These are phyloP conservation scores for Scorias spongiosa DNA, from an alignment of 2,329 filamentous ascomycete genomes.

Conservation along the genomic window DNA sequence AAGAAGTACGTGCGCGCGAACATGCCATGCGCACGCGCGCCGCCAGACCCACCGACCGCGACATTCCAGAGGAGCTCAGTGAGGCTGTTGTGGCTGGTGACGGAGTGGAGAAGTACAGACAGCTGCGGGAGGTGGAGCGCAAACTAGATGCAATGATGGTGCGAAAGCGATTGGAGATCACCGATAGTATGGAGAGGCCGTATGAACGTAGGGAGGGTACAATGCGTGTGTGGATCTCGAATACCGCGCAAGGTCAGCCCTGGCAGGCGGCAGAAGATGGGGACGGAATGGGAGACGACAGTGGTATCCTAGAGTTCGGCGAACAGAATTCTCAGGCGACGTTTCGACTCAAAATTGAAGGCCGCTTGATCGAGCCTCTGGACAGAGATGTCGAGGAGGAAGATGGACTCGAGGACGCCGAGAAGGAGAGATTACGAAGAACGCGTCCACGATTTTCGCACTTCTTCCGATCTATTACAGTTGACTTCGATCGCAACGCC, in stretches of 20 bases:
- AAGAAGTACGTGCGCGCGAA: conserved; percentile 30
- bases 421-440: conserved; percentile 26
- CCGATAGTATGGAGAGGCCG: conserved; percentile 60
- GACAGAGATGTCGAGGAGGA: conserved; percentile 37
- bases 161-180: conserved; percentile 80
- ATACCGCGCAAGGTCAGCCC: conserved; percentile 83
- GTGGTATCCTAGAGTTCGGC: conserved; percentile 63
- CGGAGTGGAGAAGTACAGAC: conserved; percentile 65
- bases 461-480: conserved; percentile 67
- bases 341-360: conserved; percentile 86
- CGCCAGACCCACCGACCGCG: conserved; percentile 86
- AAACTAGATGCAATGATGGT: conserved; percentile 84
- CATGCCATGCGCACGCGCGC: conserved; percentile 62
- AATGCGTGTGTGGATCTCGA: conserved; percentile 84
- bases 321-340: conserved; percentile 55
- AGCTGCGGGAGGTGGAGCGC: conserved; percentile 73
- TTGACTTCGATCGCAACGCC: conserved; percentile 40
- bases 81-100: conserved; percentile 72
- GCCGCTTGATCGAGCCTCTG: conserved; percentile 48
- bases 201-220: conserved; percentile 45
- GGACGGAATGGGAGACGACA: conserved; percentile 41
- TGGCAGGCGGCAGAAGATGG: conserved; percentile 56
- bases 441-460: conserved; percentile 51
- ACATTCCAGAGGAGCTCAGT: conserved; percentile 68
- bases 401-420: conserved; percentile 25